These are phyloP conservation scores for Podospora bellae-mahoneyi DNA, from an alignment of 495 filamentous ascomycete species.

Conservation along the genomic window DNA sequence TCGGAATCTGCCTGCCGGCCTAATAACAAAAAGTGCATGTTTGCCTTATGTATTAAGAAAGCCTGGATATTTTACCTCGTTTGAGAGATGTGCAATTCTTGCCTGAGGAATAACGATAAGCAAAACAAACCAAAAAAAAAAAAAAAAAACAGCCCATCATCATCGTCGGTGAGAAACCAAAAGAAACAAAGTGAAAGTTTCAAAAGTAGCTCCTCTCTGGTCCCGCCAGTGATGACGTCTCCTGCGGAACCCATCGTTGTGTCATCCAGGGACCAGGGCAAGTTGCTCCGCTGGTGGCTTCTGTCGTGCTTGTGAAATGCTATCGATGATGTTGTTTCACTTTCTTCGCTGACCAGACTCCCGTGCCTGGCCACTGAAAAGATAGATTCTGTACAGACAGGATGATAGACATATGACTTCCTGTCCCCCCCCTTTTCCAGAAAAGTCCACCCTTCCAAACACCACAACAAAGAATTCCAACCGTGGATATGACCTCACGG, in stretches of 20 bases:
- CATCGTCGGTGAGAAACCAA: neutral
- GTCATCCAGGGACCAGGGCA: neutral
- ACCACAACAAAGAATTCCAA: conserved; percentile 4
- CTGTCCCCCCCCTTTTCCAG: neutral
- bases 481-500: neutral
- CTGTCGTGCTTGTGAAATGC: neutral
- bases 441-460: neutral
- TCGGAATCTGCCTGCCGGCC: no score
- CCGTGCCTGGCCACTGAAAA: neutral
- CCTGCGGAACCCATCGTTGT: neutral
- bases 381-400: neutral
- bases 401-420: neutral
- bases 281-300: neutral
- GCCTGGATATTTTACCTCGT: no score
- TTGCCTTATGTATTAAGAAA: no score
- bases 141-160: neutral
- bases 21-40: no score
- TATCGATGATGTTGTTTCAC: neutral
- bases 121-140: no score
- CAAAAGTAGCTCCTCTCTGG: neutral
- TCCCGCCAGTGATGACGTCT: neutral
- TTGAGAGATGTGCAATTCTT: no score
- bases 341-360: neutral
- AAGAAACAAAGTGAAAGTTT: neutral
- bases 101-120: no score